Evolutionary conservation across 2,329 filamentous ascomycete species (phyloP), one percentile per base, ranked within the genome.

Genomic region (Coniochaeta sp.): DNA sequence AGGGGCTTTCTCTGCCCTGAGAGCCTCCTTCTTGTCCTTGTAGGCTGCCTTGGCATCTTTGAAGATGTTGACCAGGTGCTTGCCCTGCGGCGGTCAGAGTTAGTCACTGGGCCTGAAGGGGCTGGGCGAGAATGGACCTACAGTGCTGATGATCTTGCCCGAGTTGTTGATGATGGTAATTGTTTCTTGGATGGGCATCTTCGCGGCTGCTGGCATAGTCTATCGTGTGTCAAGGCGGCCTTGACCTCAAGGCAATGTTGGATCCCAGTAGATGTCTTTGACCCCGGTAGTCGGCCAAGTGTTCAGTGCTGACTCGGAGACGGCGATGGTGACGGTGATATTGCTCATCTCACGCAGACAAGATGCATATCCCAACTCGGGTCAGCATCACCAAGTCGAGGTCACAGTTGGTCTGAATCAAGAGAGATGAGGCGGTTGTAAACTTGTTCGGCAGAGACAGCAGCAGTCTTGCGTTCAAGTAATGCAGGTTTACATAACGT

Each of bases 21-120:
- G 79, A 59, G 91, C 83, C 6, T 89, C 86, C 68, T 95, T 96
- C 64, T 89, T 89, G 63, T 95, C 89, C 52, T 85, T 80, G 70
- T 97, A 97, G 53, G 89, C 88, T 51, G 85, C 83, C 65, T 89
- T 90, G 57, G 91, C 92, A 66, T 96, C 91, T 67, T 90, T 95
- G 77, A 95, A 95, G 64, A 96, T 86, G 65, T 84, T 86, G 63
- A 95, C 81, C 22, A 97, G 76, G 61, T 96, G 89, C 71, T 95
- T 96, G 64, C 90, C 90, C 90, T 95, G 63, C 53, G 31, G 35
- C 12, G 50, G 28, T 42, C 18, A 30, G 20, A 3, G 47, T 57
- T 24, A 58, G 52, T 42, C 2, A 20, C 13, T 16, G n/a, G n/a
- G n/a, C n/a, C n/a, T n/a, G n/a, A n/a, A 24, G 8, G 18, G 31